Base-by-base conservation (phyloP, 805 yeast species). In the Yarrowia sp. region DNA sequence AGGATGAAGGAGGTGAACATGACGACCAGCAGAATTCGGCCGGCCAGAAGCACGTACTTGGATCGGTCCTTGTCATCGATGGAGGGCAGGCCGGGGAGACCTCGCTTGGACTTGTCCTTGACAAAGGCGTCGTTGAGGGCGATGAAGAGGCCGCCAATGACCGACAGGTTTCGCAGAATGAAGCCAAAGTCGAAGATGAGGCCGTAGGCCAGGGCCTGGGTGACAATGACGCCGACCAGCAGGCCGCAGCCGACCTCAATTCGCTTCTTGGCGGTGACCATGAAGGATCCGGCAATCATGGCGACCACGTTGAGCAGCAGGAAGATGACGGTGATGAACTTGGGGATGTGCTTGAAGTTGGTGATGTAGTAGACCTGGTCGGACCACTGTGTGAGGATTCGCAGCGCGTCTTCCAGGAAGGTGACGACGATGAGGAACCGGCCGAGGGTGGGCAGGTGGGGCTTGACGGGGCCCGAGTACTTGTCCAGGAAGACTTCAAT, bases 371-470 rank as follows among this genome's bases (percentile, higher is more conserved):
- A 87, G 22, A 90, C 89, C 75, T 93, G 99, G 69, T 90, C 96
- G 33, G 81, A 74, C 97, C 97, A 93, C 76, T 92, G 97, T 6
- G 90, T 77, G 60, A 85, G 68, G 69, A 93, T 89, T 73, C 99
- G 82, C 60, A 86, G 72, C 3, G 96, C 82, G 71, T 94, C 98
- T 75, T 93, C 98, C 67, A 84, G 83, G 72, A 92, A 93, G 0
- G 98, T 94, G 53, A 96, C 96, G 62, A 93, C 97, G 65, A 93
- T 92, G 66, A 92, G 82, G 64, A 89, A 84, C 63, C 98, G 81
- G 36, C 97, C 98, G 68, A 93, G 83, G 21, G 85, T 84, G 8
- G 98, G 97, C 53, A 92, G 86, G 69, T 75, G 74, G 19, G 76
- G 77, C 68, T 72, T 71, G 59, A 74, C 55, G 10, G 77, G 77